A percentile compares a stretch with the other conserved stretches of the same genome.
phyloP scores from a whole-genome alignment of 2,329 filamentous ascomycete species.

The Monosporascus sp. region DNA sequence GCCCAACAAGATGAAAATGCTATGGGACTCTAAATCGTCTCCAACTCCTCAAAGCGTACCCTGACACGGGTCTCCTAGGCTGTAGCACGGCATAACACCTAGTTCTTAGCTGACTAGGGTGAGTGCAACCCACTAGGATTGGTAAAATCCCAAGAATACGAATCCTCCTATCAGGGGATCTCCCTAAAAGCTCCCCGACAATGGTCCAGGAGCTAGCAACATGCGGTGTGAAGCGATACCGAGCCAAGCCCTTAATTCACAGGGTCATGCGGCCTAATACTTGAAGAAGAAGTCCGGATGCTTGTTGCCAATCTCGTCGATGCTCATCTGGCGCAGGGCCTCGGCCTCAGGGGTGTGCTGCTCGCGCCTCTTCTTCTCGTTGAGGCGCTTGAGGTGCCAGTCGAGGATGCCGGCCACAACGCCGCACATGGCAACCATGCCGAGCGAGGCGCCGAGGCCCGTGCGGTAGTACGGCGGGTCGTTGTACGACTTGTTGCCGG shows the following conservation, averaged over 20 bases:
- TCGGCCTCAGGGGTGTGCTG: constrained; percentile 2
- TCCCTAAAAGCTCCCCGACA: background rate
- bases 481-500: constrained; percentile 4
- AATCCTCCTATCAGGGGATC: background rate
- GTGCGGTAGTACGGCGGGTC: constrained; percentile 5
- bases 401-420: background rate
- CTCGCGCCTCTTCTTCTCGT: constrained; percentile 3
- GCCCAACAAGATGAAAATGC: no score
- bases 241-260: background rate
- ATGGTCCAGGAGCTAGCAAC: background rate
- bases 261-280: background rate
- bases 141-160: no score
- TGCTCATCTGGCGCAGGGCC: background rate
- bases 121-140: no score
- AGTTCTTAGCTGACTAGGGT: no score
- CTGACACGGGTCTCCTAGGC: no score
- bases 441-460: constrained; percentile 2
- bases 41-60: no score
- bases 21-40: no score
- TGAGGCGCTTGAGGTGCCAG: background rate
- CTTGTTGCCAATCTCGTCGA: constrained; percentile 6
- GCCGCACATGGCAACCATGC: constrained; percentile 4
- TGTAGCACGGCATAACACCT: no score
- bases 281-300: constrained; percentile 7
- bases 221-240: background rate